Conservation (phyloP, 1,139 yeast genomes). For the Geotrichum australiense region DNA sequence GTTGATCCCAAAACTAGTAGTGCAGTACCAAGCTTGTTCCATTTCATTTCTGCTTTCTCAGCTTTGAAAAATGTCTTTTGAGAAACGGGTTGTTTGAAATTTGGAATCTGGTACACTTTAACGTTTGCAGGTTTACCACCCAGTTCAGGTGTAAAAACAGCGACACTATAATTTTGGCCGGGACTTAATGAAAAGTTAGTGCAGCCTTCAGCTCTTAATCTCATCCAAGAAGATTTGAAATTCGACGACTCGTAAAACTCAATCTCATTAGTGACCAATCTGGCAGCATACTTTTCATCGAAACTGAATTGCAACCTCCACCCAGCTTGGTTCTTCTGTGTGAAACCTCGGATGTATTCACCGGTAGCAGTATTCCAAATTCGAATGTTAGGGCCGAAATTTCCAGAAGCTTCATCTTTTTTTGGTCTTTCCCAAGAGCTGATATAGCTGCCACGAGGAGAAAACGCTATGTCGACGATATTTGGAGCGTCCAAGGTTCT, state of each 20-base stretch:
- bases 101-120: conserved; percentile 66
- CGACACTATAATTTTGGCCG: conserved; percentile 86
- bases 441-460: conserved; percentile 79
- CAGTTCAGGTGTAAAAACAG: conserved; percentile 82
- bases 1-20: conserved; percentile 89
- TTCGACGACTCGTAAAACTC: conserved; percentile 60
- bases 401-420: conserved; percentile 48
- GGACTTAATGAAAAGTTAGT: conserved; percentile 68
- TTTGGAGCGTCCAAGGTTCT: conserved; percentile 48
- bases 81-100: conserved; percentile 73
- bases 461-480: conserved; percentile 75
- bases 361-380: conserved; percentile 51
- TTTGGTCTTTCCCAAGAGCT: conserved; percentile 90
- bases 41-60: conserved; percentile 81
- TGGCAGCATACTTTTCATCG: conserved; percentile 67
- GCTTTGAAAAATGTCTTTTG: conserved; percentile 92
- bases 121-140: conserved; percentile 77
- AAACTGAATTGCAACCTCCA: conserved; percentile 88
- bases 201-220: conserved; percentile 47
- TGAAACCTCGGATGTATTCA: conserved; percentile 55
- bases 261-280: conserved; percentile 50
- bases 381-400: conserved; percentile 69
- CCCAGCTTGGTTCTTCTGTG: conserved; percentile 77
- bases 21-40: conserved; percentile 95
- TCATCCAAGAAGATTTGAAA: conserved; percentile 54